Conservation (phyloP, 495 filamentous ascomycete species). For the Aspergillus campestris region DNA sequence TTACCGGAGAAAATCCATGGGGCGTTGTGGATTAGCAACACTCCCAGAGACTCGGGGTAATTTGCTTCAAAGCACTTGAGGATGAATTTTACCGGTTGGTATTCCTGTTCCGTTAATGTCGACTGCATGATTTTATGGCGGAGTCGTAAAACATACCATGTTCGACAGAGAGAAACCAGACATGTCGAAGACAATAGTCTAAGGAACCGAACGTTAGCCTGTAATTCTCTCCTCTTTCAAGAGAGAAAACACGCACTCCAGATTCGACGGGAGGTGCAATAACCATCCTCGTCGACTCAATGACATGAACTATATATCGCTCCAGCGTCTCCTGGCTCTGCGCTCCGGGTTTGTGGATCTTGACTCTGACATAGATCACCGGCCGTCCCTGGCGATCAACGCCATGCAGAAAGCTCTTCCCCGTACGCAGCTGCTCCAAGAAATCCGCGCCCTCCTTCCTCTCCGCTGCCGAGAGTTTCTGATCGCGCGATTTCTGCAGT, state of each 20-base stretch:
- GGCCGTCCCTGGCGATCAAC: conserved; percentile 69
- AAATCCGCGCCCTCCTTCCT: conserved; percentile 54
- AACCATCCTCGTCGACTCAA: conserved; percentile 74
- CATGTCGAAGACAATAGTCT: conserved; percentile 85
- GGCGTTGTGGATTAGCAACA: conserved; percentile 81
- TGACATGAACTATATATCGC: conserved; percentile 75
- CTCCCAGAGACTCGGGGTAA: conserved; percentile 79
- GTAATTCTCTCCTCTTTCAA: not conserved
- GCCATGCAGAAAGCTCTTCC: conserved; percentile 84
- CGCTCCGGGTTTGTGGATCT: conserved; percentile 68
- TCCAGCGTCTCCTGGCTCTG: conserved; percentile 72
- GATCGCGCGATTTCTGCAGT: conserved; percentile 41
- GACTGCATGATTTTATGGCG: not conserved
- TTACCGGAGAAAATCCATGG: conserved; percentile 84
- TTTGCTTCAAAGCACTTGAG: conserved; percentile 93
- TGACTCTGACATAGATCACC: conserved; percentile 69
- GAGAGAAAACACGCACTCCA: conserved; percentile 48
- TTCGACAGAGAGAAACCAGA: conserved; percentile 66
- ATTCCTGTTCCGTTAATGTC: conserved; percentile 66
- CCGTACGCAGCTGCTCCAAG: conserved; percentile 66
- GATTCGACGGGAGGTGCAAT: conserved; percentile 68
- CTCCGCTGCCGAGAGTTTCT: conserved; percentile 34
- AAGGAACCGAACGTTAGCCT: not conserved
- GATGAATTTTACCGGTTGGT: conserved; percentile 87
- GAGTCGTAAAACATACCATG: conserved; percentile 49